A percentile compares a stretch with the other conserved stretches of the same genome.
These are phyloP conservation scores for Trichoderma atrobrunneum DNA, from an alignment of 2,329 filamentous ascomycete genomes.

Conservation along the genomic window DNA sequence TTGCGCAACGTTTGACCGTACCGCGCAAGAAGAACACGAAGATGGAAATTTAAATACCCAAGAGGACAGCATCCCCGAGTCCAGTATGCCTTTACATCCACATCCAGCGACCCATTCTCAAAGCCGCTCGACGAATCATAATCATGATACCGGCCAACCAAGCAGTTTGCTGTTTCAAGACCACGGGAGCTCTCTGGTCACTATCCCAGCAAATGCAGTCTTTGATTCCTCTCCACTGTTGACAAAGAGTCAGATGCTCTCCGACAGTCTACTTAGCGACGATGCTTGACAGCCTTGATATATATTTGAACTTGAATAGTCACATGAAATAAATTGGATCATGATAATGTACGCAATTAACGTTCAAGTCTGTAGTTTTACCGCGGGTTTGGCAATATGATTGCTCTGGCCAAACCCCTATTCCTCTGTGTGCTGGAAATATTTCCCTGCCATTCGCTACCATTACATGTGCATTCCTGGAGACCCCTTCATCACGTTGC, in stretches of 20 bases:
- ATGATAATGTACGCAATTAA: background rate
- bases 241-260: slow-evolving; percentile 52
- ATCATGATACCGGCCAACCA: background rate
- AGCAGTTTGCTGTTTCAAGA: slow-evolving; percentile 31
- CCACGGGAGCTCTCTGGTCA: slow-evolving; percentile 23
- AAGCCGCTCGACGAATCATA: background rate
- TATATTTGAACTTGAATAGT: slow-evolving; percentile 39
- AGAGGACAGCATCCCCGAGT: background rate
- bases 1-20: slow-evolving; percentile 44
- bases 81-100: background rate
- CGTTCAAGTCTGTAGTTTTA: background rate
- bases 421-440: background rate
- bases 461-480: background rate
- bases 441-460: background rate
- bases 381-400: background rate
- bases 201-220: slow-evolving; percentile 20
- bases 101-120: background rate
- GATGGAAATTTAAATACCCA: background rate
- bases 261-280: slow-evolving; percentile 44
- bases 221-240: slow-evolving; percentile 45
- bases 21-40: background rate
- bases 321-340: slow-evolving; percentile 19
- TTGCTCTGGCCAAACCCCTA: background rate
- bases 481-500: background rate
- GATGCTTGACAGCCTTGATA: slow-evolving; percentile 31